These are phyloP conservation scores for Aspergillus udagawae DNA, from an alignment of 2,329 filamentous ascomycete genomes.

Conservation along the genomic window DNA sequence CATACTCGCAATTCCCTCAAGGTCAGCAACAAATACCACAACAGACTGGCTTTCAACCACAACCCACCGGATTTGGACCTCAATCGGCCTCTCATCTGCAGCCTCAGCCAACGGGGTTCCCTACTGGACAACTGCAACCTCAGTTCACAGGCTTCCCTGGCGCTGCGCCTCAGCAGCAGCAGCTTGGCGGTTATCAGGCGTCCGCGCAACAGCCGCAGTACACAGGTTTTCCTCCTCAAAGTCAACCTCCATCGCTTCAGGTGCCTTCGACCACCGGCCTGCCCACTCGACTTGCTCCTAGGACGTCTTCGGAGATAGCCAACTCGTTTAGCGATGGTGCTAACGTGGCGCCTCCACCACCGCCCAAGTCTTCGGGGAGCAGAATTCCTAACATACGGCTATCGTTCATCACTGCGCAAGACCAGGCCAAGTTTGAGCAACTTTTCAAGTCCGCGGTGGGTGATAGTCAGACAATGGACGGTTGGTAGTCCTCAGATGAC, in stretches of 20 bases:
- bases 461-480: slow-evolving; percentile 78
- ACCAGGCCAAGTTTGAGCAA: slow-evolving; percentile 96
- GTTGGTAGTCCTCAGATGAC: slow-evolving; percentile 29
- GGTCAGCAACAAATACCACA: slow-evolving; percentile 50
- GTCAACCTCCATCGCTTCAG: slow-evolving; percentile 32
- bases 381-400: slow-evolving; percentile 92
- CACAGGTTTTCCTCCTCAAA: slow-evolving; percentile 51
- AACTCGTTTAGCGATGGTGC: slow-evolving; percentile 55
- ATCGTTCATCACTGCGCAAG: slow-evolving; percentile 91
- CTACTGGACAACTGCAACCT: slow-evolving; percentile 43
- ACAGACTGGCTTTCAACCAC: slow-evolving; percentile 51
- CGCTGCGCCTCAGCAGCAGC: slow-evolving; percentile 41
- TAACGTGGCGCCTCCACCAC: slow-evolving; percentile 55
- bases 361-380: slow-evolving; percentile 54
- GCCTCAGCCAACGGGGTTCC: slow-evolving; percentile 66
- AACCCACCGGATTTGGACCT: slow-evolving; percentile 53
- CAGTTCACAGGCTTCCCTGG: slow-evolving; percentile 49
- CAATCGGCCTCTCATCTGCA: slow-evolving; percentile 55
- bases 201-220: slow-evolving; percentile 57
- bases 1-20: slow-evolving; percentile 37
- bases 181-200: slow-evolving; percentile 42
- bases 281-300: slow-evolving; percentile 51
- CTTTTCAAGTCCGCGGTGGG: slow-evolving; percentile 94
- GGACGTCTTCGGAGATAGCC: slow-evolving; percentile 62
- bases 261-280: slow-evolving; percentile 44